Evolutionary conservation across 1,284 basidiomycete species (phyloP).

Genomic region (Chalciporus piperatoides): DNA sequence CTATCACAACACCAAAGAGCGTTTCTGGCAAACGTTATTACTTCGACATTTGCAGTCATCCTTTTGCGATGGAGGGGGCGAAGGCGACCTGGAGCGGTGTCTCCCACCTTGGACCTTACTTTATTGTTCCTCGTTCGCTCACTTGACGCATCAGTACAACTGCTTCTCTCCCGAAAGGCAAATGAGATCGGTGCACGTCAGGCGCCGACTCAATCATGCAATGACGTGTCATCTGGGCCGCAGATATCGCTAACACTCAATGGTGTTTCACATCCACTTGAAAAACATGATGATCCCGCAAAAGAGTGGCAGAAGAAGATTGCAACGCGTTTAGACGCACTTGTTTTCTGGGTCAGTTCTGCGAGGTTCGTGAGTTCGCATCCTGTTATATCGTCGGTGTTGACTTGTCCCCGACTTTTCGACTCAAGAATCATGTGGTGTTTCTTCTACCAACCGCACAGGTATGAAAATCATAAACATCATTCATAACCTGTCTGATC

Average conservation of each 20-base stretch:
- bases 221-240: neutral
- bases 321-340: slow-evolving; percentile 53
- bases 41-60: slow-evolving; percentile 52
- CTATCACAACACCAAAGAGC: slow-evolving; percentile 40
- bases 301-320: slow-evolving; percentile 17
- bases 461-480: slow-evolving; percentile 37
- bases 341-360: slow-evolving; percentile 71
- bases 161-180: slow-evolving; percentile 12
- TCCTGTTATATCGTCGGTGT: neutral
- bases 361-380: slow-evolving; percentile 49
- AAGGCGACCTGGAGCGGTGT: slow-evolving; percentile 26
- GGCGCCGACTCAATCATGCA: neutral
- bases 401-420: slow-evolving; percentile 3
- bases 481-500: slow-evolving; percentile 2
- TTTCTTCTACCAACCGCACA: slow-evolving; percentile 70
- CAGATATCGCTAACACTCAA: neutral
- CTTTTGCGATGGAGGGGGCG: slow-evolving; percentile 46
- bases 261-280: neutral
- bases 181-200: slow-evolving; percentile 7
- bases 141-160: slow-evolving; percentile 56
- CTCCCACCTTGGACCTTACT: slow-evolving; percentile 64
- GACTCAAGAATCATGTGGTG: slow-evolving; percentile 76
- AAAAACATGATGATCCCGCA: slow-evolving; percentile 5
- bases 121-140: slow-evolving; percentile 68
- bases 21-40: slow-evolving; percentile 55